These are phyloP conservation scores for Cystofilobasidium ferigula DNA, from an alignment of 768 basidiomycete genomes.

Conservation along the genomic window DNA sequence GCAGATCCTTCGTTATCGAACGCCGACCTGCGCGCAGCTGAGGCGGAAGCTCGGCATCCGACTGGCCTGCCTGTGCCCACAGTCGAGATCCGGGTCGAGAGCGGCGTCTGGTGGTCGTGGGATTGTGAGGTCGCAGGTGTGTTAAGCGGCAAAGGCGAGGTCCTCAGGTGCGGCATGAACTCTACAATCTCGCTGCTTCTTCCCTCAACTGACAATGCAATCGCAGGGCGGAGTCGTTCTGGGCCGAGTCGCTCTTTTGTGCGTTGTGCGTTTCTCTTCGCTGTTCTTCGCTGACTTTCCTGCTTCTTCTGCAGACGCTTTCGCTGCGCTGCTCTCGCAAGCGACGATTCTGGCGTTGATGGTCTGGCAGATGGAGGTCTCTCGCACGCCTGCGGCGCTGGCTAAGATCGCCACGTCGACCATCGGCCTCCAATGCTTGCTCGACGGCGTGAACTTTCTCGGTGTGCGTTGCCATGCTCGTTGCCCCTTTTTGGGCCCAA, in stretches of 20 bases:
- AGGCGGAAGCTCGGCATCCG: conserved; percentile 3
- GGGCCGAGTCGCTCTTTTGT: conserved; percentile 11
- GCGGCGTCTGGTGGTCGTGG: conserved; percentile 18
- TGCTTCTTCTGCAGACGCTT: not conserved
- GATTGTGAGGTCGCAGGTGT: conserved; percentile 13
- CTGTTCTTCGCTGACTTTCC: not conserved
- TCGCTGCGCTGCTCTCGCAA: conserved; percentile 3
- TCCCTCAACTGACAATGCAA: no score
- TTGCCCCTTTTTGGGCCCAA: not conserved
- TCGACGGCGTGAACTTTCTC: conserved; percentile 14
- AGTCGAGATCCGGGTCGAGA: not conserved
- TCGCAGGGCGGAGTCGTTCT: conserved; percentile 9
- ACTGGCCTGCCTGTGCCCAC: not conserved
- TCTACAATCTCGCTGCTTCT: not conserved
- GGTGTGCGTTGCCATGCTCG: not conserved
- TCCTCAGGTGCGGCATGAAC: not conserved
- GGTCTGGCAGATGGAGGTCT: conserved; percentile 15
- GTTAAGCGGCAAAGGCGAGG: conserved; percentile 1
- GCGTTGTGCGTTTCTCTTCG: not conserved
- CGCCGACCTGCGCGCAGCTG: not conserved
- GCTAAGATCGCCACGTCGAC: conserved; percentile 11
- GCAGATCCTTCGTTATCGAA: not conserved
- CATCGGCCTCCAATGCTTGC: conserved; percentile 5
- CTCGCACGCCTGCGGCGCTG: conserved; percentile 12
- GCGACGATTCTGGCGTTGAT: not conserved